Evolutionary conservation across 331 rosid species (phyloP).

Genomic region (Quercus lobata): DNA sequence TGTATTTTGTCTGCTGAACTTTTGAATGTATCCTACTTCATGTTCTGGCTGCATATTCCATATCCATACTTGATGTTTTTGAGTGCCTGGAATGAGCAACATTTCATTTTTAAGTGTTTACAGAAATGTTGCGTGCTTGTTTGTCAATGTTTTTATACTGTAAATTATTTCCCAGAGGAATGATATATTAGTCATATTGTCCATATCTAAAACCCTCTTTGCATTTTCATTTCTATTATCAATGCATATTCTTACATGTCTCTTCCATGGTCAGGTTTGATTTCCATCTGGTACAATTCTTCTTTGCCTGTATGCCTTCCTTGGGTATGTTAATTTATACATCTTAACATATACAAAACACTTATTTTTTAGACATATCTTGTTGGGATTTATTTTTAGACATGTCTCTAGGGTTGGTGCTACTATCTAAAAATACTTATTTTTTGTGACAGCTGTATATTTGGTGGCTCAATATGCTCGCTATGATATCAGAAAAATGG

Average conservation of each 20-base stretch:
- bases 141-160: not conserved
- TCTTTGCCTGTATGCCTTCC: constrained; percentile 88
- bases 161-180: not conserved
- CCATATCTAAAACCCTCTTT: not conserved
- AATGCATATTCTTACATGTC: constrained; percentile 19
- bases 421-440: constrained; percentile 18
- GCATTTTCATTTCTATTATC: not conserved
- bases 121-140: not conserved
- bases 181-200: not conserved
- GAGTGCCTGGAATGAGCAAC: too few relatives aligned
- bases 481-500: constrained; percentile 81
- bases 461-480: constrained; percentile 87
- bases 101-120: not conserved
- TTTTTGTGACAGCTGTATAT: constrained; percentile 66
- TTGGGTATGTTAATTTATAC: constrained; percentile 46
- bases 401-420: not conserved
- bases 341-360: not conserved
- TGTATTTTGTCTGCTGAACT: not conserved
- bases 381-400: not conserved
- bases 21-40: not conserved
- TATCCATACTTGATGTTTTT: not conserved
- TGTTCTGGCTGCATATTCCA: not conserved
- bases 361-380: too few relatives aligned
- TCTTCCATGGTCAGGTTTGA: constrained; percentile 61
- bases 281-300: constrained; percentile 82